Conservation (phyloP, 176 grass and related monocot species). For the Oryza nivara region DNA sequence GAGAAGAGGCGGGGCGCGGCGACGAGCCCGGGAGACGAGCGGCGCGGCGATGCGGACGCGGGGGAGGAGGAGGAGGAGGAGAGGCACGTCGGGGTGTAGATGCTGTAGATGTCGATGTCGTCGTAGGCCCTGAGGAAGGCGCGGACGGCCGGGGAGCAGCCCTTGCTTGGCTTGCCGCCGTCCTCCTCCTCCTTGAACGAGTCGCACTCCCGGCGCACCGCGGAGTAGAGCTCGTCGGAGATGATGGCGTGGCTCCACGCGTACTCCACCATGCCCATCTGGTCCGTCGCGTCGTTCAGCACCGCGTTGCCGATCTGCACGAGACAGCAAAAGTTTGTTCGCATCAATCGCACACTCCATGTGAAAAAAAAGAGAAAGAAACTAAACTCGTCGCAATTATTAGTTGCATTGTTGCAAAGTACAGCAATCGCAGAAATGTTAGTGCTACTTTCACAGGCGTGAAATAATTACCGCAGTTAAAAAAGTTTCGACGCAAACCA, state of each 20-base stretch:
- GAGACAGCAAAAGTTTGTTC: background rate
- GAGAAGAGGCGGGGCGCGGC: slow-evolving; percentile 75
- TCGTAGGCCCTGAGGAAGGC: slow-evolving; percentile 78
- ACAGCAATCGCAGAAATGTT: background rate
- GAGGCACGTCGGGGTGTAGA: slow-evolving; percentile 82
- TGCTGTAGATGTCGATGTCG: slow-evolving; percentile 99
- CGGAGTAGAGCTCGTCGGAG: slow-evolving; percentile 81
- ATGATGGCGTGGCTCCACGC: slow-evolving; percentile 99
- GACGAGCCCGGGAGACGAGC: slow-evolving; percentile 44
- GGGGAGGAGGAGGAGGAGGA: slow-evolving; percentile 11
- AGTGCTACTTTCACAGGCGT: background rate
- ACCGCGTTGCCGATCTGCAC: slow-evolving; percentile 90
- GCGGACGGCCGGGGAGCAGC: slow-evolving; percentile 70
- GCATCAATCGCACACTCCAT: background rate
- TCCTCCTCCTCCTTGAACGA: slow-evolving; percentile 79
- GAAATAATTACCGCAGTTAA: slow-evolving; percentile 25
- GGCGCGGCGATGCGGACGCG: background rate
- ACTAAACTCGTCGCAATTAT: background rate
- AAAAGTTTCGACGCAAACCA: slow-evolving; percentile 2
- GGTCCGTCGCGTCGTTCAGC: slow-evolving; percentile 87
- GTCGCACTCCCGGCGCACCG: slow-evolving; percentile 83
- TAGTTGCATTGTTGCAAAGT: slow-evolving; percentile 2
- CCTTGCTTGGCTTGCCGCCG: slow-evolving; percentile 64
- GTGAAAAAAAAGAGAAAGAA: background rate
- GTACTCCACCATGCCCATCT: slow-evolving; percentile 97